phyloP scores from a whole-genome alignment of 305 asterid species.

The Fraxinus platypoda region DNA sequence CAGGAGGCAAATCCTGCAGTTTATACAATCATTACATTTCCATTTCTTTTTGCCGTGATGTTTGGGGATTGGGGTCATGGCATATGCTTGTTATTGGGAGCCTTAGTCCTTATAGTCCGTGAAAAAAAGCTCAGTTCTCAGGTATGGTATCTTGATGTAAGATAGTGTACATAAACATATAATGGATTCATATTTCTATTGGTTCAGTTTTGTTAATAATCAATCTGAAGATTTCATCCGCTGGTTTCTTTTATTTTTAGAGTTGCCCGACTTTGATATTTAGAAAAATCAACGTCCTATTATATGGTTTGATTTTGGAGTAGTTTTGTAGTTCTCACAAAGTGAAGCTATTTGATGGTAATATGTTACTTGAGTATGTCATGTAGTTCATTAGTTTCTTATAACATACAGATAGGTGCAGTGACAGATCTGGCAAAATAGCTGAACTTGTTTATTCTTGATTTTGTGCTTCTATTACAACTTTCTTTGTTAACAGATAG shows the following conservation, averaged over 20 bases:
- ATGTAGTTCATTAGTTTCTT: neutral
- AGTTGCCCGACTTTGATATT: neutral
- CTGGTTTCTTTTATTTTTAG: conserved; percentile 6
- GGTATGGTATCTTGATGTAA: conserved; percentile 46
- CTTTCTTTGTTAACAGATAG: conserved; percentile 7
- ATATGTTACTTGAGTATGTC: neutral
- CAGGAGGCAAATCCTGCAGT: conserved; percentile 99
- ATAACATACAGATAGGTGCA: conserved; percentile 8
- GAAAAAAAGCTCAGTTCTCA: conserved; percentile 82
- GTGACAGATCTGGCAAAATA: conserved; percentile 8
- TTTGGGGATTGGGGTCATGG: conserved; percentile 99
- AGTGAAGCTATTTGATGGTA: conserved; percentile 1
- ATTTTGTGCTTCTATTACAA: conserved; percentile 1
- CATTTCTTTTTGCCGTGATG: conserved; percentile 99
- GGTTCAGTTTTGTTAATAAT: neutral
- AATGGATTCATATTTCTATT: conserved; percentile 6
- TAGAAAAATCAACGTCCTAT: neutral
- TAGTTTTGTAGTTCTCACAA: conserved; percentile 7
- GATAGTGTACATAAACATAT: neutral
- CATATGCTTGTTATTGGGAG: conserved; percentile 83
- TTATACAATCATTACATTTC: conserved; percentile 85
- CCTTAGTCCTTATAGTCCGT: conserved; percentile 67
- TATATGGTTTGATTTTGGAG: conserved; percentile 22
- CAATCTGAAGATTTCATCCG: conserved; percentile 6
- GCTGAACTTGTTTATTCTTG: neutral